These are phyloP conservation scores for Coemansia sp. DNA, from an alignment of 192 early-diverging fungal genomes.

Conservation along the genomic window DNA sequence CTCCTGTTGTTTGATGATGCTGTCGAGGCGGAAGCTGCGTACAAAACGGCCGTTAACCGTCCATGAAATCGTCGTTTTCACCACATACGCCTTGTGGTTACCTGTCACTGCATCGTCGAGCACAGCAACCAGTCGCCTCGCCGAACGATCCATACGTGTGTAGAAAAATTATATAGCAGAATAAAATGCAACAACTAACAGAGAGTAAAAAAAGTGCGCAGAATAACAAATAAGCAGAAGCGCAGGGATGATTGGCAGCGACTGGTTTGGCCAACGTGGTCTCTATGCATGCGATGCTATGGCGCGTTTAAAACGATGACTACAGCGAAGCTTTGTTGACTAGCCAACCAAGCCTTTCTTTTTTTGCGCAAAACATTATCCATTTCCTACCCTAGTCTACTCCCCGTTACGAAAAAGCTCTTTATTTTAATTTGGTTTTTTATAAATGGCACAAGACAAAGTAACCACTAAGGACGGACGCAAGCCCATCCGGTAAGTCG, in stretches of 20 bases:
- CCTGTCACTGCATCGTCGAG: slow-evolving; percentile 28
- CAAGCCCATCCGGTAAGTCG: slow-evolving; percentile 53
- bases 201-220: slow-evolving; percentile 2
- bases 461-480: slow-evolving; percentile 21
- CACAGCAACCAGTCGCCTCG: slow-evolving; percentile 13
- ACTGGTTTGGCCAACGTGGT: neutral
- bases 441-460: slow-evolving; percentile 7
- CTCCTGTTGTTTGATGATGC: neutral
- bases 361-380: slow-evolving; percentile 1
- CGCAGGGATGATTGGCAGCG: neutral
- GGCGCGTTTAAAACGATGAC: neutral
- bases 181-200: neutral
- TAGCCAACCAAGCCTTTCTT: neutral
- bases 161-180: neutral
- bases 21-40: slow-evolving; percentile 28
- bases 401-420: neutral
- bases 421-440: neutral
- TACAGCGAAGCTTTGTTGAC: neutral
- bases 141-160: neutral
- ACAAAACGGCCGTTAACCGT: slow-evolving; percentile 27
- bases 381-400: neutral
- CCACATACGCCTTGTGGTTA: slow-evolving; percentile 25
- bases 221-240: slow-evolving; percentile 11
- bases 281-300: neutral
- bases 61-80: slow-evolving; percentile 21